Percentiles rank a stretch among this genome's conserved stretches.
Evolutionary conservation across 1,139 yeast species (phyloP).

Genomic region (Tardiomyces blankii): DNA sequence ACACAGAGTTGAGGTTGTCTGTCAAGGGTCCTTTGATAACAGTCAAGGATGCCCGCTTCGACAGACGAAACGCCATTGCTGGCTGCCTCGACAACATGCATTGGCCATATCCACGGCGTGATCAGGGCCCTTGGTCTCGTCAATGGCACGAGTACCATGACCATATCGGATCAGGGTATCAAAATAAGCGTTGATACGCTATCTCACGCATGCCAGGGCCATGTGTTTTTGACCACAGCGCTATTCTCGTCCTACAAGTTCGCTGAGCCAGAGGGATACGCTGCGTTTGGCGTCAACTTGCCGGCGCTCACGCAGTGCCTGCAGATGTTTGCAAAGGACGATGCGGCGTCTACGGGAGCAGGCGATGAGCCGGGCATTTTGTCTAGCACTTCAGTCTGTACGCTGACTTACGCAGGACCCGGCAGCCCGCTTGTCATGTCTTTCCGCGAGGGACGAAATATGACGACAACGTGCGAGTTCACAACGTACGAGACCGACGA

Average conservation of each 20-base stretch:
- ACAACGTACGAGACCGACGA: constrained; percentile 34
- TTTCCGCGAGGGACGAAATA: constrained; percentile 51
- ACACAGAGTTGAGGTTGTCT: too few species aligned
- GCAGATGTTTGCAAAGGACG: constrained; percentile 14
- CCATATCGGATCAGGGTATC: constrained; percentile 19
- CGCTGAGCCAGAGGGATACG: constrained; percentile 8
- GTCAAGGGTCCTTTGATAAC: too few species aligned
- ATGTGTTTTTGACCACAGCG: constrained; percentile 13
- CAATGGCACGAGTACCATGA: constrained; percentile 14
- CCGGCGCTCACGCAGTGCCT: constrained; percentile 17
- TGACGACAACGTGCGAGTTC: constrained; percentile 64
- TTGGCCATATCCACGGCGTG: constrained; percentile 17
- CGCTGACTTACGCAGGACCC: constrained; percentile 37
- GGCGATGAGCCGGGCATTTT: neutral
- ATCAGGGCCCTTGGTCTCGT: constrained; percentile 17
- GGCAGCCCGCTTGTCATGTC: constrained; percentile 60
- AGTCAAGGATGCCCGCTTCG: too few species aligned
- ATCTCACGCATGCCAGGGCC: constrained; percentile 19
- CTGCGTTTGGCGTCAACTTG: constrained; percentile 12
- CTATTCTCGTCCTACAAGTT: constrained; percentile 17
- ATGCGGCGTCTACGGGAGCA: neutral
- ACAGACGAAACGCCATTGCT: constrained; percentile 6
- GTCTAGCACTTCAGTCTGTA: constrained; percentile 11
- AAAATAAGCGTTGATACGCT: constrained; percentile 18
- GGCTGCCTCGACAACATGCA: constrained; percentile 19